Percentiles rank a stretch among this genome's conserved stretches.
phyloP scores from a whole-genome alignment of 2,329 filamentous ascomycete species.

The Exophiala calicioides region DNA sequence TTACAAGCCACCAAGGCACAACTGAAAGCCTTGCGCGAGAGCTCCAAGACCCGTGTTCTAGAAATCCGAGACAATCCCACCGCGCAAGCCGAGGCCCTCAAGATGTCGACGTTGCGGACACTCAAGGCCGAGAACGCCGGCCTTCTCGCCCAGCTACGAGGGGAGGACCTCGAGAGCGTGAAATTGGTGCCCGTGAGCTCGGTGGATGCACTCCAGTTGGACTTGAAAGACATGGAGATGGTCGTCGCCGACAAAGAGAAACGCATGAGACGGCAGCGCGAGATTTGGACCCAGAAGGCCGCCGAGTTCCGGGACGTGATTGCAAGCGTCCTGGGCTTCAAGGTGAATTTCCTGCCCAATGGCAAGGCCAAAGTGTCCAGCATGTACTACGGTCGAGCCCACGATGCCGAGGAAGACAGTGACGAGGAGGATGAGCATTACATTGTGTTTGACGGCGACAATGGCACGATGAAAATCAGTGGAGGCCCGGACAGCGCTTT shows the following conservation, averaged over 20 bases:
- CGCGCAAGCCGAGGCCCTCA: conserved; percentile 78
- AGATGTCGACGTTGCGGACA: conserved; percentile 73
- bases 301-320: conserved; percentile 95
- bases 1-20: conserved; percentile 72
- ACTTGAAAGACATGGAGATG: conserved; percentile 71
- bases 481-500: conserved; percentile 86
- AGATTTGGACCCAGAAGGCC: conserved; percentile 89
- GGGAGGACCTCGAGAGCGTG: conserved; percentile 46
- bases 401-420: conserved; percentile 51
- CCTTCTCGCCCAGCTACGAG: conserved; percentile 70
- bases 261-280: conserved; percentile 78
- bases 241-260: conserved; percentile 73
- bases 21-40: conserved; percentile 65
- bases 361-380: conserved; percentile 90
- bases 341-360: conserved; percentile 94
- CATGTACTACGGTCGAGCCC: conserved; percentile 76
- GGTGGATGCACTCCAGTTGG: conserved; percentile 72
- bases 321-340: conserved; percentile 88
- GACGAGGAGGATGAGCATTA: conserved; percentile 55
- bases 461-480: conserved; percentile 96
- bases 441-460: conserved; percentile 85
- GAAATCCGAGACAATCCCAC: conserved; percentile 92
- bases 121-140: conserved; percentile 83
- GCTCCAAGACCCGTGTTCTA: conserved; percentile 77
- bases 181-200: conserved; percentile 74